Percentiles rank a stretch among this genome's conserved stretches.
Evolutionary conservation across 2,329 filamentous ascomycete species (phyloP).

Genomic region (Diaporthe velutina): DNA sequence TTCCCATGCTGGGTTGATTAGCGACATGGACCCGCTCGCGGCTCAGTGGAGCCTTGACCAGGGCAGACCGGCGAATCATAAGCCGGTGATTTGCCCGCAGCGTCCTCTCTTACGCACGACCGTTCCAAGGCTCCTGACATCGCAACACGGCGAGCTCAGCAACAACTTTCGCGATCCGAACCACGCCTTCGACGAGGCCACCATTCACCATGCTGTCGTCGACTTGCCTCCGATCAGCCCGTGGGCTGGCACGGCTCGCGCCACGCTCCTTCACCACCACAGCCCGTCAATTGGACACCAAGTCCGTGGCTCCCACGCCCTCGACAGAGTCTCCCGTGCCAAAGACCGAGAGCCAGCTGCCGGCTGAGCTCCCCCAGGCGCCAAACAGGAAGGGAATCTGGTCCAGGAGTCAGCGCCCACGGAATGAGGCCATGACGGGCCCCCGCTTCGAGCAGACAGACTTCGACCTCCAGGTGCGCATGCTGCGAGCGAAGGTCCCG

Average conservation of each 20-base stretch:
- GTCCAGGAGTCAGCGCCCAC: constrained; percentile 87
- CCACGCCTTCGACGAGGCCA: constrained; percentile 19
- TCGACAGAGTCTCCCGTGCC: constrained; percentile 58
- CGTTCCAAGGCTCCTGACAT: constrained; percentile 10
- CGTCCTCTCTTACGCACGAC: constrained; percentile 17
- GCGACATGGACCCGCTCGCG: constrained; percentile 6
- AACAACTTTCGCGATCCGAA: neutral
- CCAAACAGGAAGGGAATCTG: constrained; percentile 87
- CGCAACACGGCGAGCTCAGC: constrained; percentile 3
- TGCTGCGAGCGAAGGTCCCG: neutral
- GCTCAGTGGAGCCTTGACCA: constrained; percentile 18
- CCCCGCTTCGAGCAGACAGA: constrained; percentile 98
- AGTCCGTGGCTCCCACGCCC: constrained; percentile 53
- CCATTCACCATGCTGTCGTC: constrained; percentile 60
- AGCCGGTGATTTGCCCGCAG: constrained; percentile 6
- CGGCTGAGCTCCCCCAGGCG: constrained; percentile 76
- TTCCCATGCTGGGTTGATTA: neutral
- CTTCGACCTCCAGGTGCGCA: constrained; percentile 86
- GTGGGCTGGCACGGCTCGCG: constrained; percentile 57
- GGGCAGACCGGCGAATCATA: neutral
- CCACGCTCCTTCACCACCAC: constrained; percentile 64
- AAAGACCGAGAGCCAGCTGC: constrained; percentile 56
- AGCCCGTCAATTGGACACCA: constrained; percentile 59
- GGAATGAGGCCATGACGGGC: constrained; percentile 88
- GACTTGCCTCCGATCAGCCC: constrained; percentile 54